Evolutionary conservation across 2,329 filamentous ascomycete species (phyloP), one percentile per base, ranked within the genome.

Genomic region (Fusarium xyrophilum): DNA sequence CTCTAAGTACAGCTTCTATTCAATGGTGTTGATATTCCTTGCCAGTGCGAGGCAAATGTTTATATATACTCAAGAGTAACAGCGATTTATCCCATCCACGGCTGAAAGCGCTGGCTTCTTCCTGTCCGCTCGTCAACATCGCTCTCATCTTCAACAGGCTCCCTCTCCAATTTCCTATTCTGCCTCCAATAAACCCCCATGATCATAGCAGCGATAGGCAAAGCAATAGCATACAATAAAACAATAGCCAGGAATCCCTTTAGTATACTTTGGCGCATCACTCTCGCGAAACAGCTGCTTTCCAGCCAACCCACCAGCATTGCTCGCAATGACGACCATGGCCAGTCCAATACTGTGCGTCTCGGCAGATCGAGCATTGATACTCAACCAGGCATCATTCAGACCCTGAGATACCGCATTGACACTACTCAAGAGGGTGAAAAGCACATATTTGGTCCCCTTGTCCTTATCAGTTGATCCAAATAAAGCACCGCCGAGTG

Each of bases 381-480:
- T 70, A 19, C 61, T 72, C 5, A 75, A 23, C 72, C 73, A 75
- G 0, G 74, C 70, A 7, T 70, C 69, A n/a, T 74, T 74, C 0
- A 75, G 43, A 1, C 66, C 71, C n/a, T 75, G 72, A 0, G 60
- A 48, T 0, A 69, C 25, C 0, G 69, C 72, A 36, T 75, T 75
- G 0, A 70, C 73, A 3, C 59, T 67, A 9, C 61, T 70, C 1
- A 72, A 40, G 6, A 73, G 39, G 5, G 56, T 71, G 1, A 71
- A 69, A 1, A 73, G 44, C 2, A 63, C 61, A 12, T 74, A 74
- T 6, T 63, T 63, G 1, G 58, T 51, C 71, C 72, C 73, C 19
- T 56, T 70, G 12, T 47, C 65, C 6, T 58, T 42, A 7, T 44
- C 55, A 2, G 42, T 43, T 0, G 61, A 60, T 13, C 56, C 63